Conservation (phyloP, 2,329 filamentous ascomycete genomes). For the Magnaporthiopsis incrustans region DNA sequence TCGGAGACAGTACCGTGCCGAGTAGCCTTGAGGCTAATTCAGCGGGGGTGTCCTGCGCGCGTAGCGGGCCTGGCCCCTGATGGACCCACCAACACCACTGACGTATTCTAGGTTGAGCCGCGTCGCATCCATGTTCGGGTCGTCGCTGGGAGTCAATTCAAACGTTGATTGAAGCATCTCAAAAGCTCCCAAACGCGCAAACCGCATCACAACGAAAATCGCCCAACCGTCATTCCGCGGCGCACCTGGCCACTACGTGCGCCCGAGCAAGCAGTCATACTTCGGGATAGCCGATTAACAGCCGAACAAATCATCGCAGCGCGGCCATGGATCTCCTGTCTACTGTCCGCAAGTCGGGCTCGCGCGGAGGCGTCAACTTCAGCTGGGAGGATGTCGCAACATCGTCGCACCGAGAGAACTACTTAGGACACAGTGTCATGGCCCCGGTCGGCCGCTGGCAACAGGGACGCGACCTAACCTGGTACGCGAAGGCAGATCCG, state of each 20-base stretch:
- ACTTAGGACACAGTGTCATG: constrained; percentile 84
- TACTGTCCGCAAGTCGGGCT: constrained; percentile 82
- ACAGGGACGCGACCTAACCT: constrained; percentile 59
- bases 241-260: neutral
- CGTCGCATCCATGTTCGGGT: neutral
- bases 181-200: no score
- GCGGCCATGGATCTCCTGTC: constrained; percentile 80
- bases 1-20: no score
- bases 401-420: constrained; percentile 81
- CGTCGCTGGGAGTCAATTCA: neutral
- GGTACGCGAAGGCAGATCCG: constrained; percentile 54
- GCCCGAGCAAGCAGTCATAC: neutral
- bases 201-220: neutral
- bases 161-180: neutral
- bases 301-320: neutral
- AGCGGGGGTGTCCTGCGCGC: no score
- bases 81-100: neutral
- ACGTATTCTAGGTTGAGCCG: neutral
- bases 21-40: neutral
- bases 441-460: constrained; percentile 91
- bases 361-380: constrained; percentile 90
- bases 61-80: neutral
- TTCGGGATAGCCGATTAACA: neutral
- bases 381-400: constrained; percentile 91
- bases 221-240: neutral